Evolutionary conservation across 352 stramenopile genomes (phyloP).

Genomic region (Pythium monospermum): DNA sequence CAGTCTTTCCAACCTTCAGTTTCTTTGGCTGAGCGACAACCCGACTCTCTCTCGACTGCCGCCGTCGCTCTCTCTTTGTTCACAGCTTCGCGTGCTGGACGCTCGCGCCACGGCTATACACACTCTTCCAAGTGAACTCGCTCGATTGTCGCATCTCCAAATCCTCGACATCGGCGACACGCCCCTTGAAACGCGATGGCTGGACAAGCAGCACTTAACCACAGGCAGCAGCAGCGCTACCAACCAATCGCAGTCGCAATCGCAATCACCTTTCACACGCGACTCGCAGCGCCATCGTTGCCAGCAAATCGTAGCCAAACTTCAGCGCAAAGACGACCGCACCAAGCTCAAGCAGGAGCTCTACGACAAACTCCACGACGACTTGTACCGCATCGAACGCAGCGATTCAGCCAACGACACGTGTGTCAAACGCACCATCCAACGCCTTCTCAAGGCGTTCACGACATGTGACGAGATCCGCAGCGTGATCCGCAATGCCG

Average conservation of each 20-base stretch:
- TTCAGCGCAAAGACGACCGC: slow-evolving; percentile 62
- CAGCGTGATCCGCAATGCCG: slow-evolving; percentile 78
- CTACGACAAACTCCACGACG: slow-evolving; percentile 50
- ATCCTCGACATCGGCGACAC: slow-evolving; percentile 72
- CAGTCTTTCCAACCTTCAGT: slow-evolving; percentile 47
- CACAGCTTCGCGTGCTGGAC: slow-evolving; percentile 68
- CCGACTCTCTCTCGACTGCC: slow-evolving; percentile 51
- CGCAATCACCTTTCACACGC: not conserved
- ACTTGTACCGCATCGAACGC: slow-evolving; percentile 53
- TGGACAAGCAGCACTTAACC: slow-evolving; percentile 49
- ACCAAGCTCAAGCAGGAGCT: slow-evolving; percentile 50
- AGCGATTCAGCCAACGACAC: slow-evolving; percentile 19
- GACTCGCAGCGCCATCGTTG: slow-evolving; percentile 24
- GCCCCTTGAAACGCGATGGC: slow-evolving; percentile 52
- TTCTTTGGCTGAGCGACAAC: slow-evolving; percentile 87
- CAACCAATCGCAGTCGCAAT: too few species aligned
- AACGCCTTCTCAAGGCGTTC: slow-evolving; percentile 58
- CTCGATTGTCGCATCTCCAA: slow-evolving; percentile 48
- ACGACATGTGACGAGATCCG: slow-evolving; percentile 55
- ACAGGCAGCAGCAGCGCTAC: too few species aligned
- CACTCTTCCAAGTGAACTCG: slow-evolving; percentile 62
- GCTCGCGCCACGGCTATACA: slow-evolving; percentile 55
- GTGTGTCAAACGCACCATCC: slow-evolving; percentile 33
- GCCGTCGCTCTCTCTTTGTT: slow-evolving; percentile 48
- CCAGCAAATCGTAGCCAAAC: slow-evolving; percentile 45